Percentiles rank a stretch among this genome's conserved stretches.
Conservation (phyloP, 2,329 filamentous ascomycete species). For the Trichothecium roseum region DNA sequence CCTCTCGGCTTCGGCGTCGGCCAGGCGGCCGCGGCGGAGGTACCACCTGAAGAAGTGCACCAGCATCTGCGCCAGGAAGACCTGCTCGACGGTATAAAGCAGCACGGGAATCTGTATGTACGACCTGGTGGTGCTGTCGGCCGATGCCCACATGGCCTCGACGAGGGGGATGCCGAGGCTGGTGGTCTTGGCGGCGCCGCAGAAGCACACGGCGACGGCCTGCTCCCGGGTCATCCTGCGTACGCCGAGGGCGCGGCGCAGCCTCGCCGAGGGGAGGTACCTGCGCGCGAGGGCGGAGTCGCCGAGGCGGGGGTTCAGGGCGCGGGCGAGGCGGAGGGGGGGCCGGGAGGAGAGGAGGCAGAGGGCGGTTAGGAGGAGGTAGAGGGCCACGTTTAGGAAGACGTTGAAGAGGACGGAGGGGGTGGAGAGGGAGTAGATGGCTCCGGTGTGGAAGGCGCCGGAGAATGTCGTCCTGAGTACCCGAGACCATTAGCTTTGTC, state of each 20-base stretch:
- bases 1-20: too few relatives aligned
- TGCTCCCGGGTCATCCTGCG: conserved; percentile 48
- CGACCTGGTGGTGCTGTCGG: conserved; percentile 41
- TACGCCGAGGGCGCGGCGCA: conserved; percentile 27
- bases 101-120: conserved; percentile 55
- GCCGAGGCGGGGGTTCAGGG: conserved; percentile 22
- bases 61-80: conserved; percentile 33
- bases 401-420: conserved; percentile 56
- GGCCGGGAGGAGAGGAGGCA: conserved; percentile 43
- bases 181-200: conserved; percentile 62
- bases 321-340: conserved; percentile 19
- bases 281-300: conserved; percentile 14
- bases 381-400: conserved; percentile 56
- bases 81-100: conserved; percentile 49
- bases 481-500: conserved; percentile 25
- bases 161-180: conserved; percentile 59
- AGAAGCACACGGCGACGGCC: conserved; percentile 62
- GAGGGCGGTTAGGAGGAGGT: conserved; percentile 50
- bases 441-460: conserved; percentile 52
- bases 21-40: conserved; percentile 13
- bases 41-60: conserved; percentile 38
- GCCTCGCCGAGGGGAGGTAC: conserved; percentile 16
- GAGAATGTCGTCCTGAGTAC: conserved; percentile 54
- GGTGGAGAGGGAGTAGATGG: conserved; percentile 45
- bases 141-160: conserved; percentile 54